A percentile compares a stretch with the other conserved stretches of the same genome.
Evolutionary conservation across 192 early-diverging fungal species (phyloP).

Genomic region (Podila horticola): DNA sequence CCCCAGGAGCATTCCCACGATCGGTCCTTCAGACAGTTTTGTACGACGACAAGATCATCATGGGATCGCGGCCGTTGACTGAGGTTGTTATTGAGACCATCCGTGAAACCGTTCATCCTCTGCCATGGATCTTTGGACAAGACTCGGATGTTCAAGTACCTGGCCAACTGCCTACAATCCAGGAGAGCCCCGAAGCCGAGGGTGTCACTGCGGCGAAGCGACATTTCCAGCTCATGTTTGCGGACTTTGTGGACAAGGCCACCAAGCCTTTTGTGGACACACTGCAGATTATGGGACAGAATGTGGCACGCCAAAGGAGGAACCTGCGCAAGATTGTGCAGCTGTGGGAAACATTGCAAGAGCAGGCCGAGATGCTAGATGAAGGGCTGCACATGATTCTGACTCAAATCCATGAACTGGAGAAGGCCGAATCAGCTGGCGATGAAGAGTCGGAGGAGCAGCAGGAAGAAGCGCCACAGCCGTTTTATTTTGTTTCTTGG

Average conservation of each 20-base stretch:
- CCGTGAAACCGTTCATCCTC: conserved; percentile 17
- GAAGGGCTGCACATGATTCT: conserved; percentile 21
- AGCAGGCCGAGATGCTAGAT: conserved; percentile 53
- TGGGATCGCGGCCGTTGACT: conserved; percentile 41
- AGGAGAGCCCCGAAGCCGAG: conserved; percentile 7
- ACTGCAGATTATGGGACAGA: conserved; percentile 65
- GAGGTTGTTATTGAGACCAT: conserved; percentile 26
- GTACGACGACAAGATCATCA: conserved; percentile 48
- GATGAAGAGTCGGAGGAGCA: neutral
- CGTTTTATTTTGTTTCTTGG: conserved; percentile 74
- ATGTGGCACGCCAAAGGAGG: conserved; percentile 68
- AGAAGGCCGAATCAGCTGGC: neutral
- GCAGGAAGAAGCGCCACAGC: conserved; percentile 2
- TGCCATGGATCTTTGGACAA: conserved; percentile 21
- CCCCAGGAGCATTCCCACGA: conserved; percentile 64
- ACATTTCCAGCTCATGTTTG: conserved; percentile 11
- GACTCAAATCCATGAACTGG: neutral
- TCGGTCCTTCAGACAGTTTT: conserved; percentile 59
- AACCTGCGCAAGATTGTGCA: conserved; percentile 65
- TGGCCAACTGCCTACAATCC: conserved; percentile 19
- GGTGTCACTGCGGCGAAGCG: neutral
- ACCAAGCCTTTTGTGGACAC: conserved; percentile 64
- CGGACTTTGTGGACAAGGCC: conserved; percentile 25
- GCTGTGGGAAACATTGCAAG: conserved; percentile 69
- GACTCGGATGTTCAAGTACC: neutral